Conservation (phyloP, 495 filamentous ascomycete species). For the Hypoxylon subgilvum region DNA sequence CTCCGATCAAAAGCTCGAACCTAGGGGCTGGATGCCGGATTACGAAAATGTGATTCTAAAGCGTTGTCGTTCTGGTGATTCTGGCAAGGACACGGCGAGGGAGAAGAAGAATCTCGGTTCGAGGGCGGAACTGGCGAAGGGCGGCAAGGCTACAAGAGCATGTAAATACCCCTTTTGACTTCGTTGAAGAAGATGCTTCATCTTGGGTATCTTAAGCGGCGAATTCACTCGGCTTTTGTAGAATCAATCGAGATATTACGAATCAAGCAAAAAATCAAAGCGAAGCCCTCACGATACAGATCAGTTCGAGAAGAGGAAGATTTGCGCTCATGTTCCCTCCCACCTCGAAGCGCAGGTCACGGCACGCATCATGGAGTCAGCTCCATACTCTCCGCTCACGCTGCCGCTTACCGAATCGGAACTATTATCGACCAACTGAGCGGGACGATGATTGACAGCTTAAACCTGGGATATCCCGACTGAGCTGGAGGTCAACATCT, state of each 20-base stretch:
- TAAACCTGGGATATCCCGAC: slow-evolving; percentile 43
- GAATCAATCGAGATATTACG: slow-evolving; percentile 21
- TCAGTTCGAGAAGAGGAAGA: slow-evolving; percentile 7
- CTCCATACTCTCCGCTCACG: slow-evolving; percentile 18
- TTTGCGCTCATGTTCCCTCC: slow-evolving; percentile 28
- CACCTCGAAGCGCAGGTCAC: slow-evolving; percentile 22
- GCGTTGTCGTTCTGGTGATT: slow-evolving; percentile 6
- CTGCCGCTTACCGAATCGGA: slow-evolving; percentile 40
- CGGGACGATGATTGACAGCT: slow-evolving; percentile 38
- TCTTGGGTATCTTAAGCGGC: slow-evolving; percentile 28
- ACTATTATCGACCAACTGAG: slow-evolving; percentile 35
- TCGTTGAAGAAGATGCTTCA: slow-evolving; percentile 33
- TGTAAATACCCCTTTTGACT: slow-evolving; percentile 30
- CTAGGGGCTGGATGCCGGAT: slow-evolving; percentile 10
- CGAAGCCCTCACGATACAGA: slow-evolving; percentile 26
- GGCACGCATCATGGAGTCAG: slow-evolving; percentile 26
- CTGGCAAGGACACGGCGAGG: slow-evolving; percentile 16
- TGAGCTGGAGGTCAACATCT: slow-evolving; percentile 41
- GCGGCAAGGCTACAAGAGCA: slow-evolving; percentile 34
- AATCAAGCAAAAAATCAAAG: slow-evolving; percentile 8
- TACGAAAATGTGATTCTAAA: slow-evolving; percentile 7
- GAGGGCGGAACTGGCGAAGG: slow-evolving; percentile 20
- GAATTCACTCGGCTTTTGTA: slow-evolving; percentile 42
- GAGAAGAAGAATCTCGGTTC: slow-evolving; percentile 16
- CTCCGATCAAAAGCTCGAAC: slow-evolving; percentile 3